These are phyloP conservation scores for Aspergillus homomorphus DNA, from an alignment of 495 filamentous ascomycete genomes.

Conservation along the genomic window DNA sequence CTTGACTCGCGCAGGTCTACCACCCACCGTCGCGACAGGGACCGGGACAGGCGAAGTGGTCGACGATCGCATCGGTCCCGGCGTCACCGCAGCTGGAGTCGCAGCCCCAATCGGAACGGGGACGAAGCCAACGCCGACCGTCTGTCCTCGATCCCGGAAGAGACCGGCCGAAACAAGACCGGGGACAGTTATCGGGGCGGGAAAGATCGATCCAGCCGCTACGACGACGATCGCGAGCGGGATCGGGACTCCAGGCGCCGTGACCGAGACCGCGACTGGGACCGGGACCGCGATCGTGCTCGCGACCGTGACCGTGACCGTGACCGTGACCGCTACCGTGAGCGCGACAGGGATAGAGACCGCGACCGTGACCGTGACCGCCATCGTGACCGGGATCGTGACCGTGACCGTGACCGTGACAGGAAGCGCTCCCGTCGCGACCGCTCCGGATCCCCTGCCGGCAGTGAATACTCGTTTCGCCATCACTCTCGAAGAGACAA, in stretches of 20 bases:
- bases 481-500: slow-evolving; percentile 44
- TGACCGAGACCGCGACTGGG: slow-evolving; percentile 32
- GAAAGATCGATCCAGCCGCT: slow-evolving; percentile 41
- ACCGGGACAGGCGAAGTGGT: slow-evolving; percentile 40
- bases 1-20: slow-evolving; percentile 47
- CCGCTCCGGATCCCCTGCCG: slow-evolving; percentile 40
- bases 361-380: slow-evolving; percentile 45
- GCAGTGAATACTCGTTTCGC: slow-evolving; percentile 34
- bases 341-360: slow-evolving; percentile 44
- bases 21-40: slow-evolving; percentile 47
- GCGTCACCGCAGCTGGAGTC: slow-evolving; percentile 43
- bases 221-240: slow-evolving; percentile 36
- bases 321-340: slow-evolving; percentile 39
- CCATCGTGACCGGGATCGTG: slow-evolving; percentile 45
- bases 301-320: slow-evolving; percentile 32
- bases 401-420: slow-evolving; percentile 45
- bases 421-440: slow-evolving; percentile 56
- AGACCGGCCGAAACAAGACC: slow-evolving; percentile 21
- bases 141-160: slow-evolving; percentile 19
- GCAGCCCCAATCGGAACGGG: slow-evolving; percentile 28
- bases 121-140: slow-evolving; percentile 27
- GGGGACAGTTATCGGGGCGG: slow-evolving; percentile 29
- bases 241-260: slow-evolving; percentile 32
- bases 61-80: slow-evolving; percentile 46
- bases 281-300: slow-evolving; percentile 26